Base-by-base conservation (phyloP, 805 yeast species). In the Blastobotrys parvus region DNA sequence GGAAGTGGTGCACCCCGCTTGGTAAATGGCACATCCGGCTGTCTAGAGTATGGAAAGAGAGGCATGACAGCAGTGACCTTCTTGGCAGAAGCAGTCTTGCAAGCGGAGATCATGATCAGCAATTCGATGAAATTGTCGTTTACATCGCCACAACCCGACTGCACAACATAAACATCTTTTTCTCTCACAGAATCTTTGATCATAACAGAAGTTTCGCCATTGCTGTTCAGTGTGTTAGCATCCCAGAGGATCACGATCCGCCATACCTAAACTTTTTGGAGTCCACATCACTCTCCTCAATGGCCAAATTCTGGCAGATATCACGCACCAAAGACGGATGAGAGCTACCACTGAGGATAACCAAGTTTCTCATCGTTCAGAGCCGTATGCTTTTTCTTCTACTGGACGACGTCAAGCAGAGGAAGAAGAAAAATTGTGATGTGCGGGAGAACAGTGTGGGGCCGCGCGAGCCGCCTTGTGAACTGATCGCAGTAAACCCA, bases 11-110 rank as follows among this genome's bases (percentile, higher is more conserved):
- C 85, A 10, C 94, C 92, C 30, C 76, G 74, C 57, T 75, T 74
- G 45, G 84, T 78, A 57, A 82, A 83, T 25, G 95, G 95, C 30
- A 86, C 78, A 62, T 90, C 97, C 3, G 96, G 94, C 63, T 92
- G 99, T 57, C 99, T 74, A 2, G 95, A 84, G 60, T 92, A 92
- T 21, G 97, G 96, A 63, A 92, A 92, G 47, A 88, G 71, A 3
- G 99, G 98, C 62, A 85, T 69, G 23, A 88, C 95, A 0, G 90
- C 95, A 2, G 95, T 86, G 35, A 88, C 94, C 45, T 90, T 72
- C 45, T 76, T 77, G 11, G 96, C 95, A 45, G 90, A 80, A 2
- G 97, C 94, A 38, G 86, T 80, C 56, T 89, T 89, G 64, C 95
- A 86, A 2, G 96, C 96, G n/a, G 89, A 80, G 22, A 88, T 77